Base-by-base conservation (phyloP, 257 asterid species). In the Ehretia macrophylla region DNA sequence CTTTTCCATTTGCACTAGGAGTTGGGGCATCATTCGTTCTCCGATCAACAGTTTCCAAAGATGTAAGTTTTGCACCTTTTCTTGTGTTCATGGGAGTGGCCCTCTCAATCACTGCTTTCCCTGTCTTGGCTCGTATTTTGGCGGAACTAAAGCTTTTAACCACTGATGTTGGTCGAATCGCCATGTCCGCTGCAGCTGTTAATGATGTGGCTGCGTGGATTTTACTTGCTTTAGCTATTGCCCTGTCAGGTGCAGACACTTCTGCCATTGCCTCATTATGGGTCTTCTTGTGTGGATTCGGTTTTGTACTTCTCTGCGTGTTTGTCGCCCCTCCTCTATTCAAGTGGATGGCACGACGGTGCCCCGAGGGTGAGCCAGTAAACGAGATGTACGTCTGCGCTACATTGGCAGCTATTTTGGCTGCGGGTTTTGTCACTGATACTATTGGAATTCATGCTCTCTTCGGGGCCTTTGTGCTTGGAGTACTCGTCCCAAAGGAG, bases 31-130 rank as follows among this genome's bases (percentile, higher is more conserved):
- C 79, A 20, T 68, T 57, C 55, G 69, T 65, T 22, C 72, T 68
- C 14, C 55, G 63, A 50, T 58, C 32, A 48, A 64, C 66, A 2
- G 64, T 69, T 50, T 39, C 66, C 4, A 60, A 65, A 64, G 79
- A 66, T 8, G 79, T 56, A 4, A 57, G 27, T 39, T 55, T 50
- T 39, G 72, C 45, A 0, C 66, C 79, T 0, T 74, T 74, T 44
- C 55, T 74, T 17, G 62, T 74, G 17, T 65, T 69, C 45, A 74
- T 68, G 75, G 79, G 79, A 13, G 65, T 74, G n/a, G 65, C 75
- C 4, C 79, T 74, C 49, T 74, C 79, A 1, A 74, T 74, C 58
- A 74, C 75, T 10, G 79, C 79, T 44, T 74, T 74, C 61, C 79
- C 79, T 18, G 72, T 74, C 63, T 65, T 74, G 68, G 79, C 79